Evolutionary conservation across 2,329 filamentous ascomycete species (phyloP).

Genomic region (Fusarium phyllophilum): DNA sequence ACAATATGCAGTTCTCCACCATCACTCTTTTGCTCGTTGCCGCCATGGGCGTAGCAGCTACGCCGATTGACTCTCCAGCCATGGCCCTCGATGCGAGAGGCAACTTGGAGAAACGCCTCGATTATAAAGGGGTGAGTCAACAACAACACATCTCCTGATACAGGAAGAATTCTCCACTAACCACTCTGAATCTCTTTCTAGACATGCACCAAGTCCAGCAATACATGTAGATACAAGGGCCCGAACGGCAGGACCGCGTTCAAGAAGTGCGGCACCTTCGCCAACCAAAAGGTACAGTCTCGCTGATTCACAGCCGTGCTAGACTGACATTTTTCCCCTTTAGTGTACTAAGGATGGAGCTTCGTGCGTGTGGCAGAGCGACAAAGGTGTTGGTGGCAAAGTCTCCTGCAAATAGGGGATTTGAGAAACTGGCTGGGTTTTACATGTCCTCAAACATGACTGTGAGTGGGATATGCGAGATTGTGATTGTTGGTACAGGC

Average conservation of each 20-base stretch:
- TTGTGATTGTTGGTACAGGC: too few relatives aligned
- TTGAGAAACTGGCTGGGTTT: rapidly evolving
- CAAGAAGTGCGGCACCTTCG: neutral
- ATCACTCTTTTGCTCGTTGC: neutral
- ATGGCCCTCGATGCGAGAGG: neutral
- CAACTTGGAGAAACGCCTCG: neutral
- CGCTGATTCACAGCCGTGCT: neutral
- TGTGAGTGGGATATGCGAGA: neutral
- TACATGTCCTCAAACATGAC: neutral
- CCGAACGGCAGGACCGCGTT: neutral
- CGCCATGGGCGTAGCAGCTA: neutral
- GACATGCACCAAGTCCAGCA: neutral
- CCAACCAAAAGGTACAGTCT: neutral
- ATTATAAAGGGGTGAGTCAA: neutral
- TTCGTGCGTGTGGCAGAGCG: neutral
- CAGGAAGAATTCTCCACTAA: rapidly evolving
- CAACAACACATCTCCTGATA: rapidly evolving
- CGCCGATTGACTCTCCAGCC: neutral
- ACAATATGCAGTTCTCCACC: neutral
- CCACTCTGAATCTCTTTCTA: neutral
- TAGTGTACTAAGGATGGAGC: neutral
- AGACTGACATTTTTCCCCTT: neutral
- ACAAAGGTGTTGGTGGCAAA: neutral
- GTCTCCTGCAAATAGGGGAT: neutral
- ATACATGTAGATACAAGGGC: neutral